Evolutionary conservation across 805 yeast species (phyloP).

Genomic region (Lachancea lanzarotensis): DNA sequence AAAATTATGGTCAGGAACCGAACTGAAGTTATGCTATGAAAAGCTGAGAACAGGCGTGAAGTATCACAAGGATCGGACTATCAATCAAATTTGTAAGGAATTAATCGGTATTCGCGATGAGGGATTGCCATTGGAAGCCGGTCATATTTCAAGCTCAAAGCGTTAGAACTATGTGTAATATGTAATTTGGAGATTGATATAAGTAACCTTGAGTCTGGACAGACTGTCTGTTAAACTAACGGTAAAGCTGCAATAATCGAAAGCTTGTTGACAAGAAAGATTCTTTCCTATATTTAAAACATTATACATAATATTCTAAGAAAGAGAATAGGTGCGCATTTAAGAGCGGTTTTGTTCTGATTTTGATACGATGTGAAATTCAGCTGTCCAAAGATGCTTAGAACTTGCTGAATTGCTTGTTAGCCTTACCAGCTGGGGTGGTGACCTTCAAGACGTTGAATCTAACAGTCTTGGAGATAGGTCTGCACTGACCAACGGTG

Average conservation of each 20-base stretch:
- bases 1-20: conserved; percentile 50
- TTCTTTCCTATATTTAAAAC: conserved; percentile 18
- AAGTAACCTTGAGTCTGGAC: no score
- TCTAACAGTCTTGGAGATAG: conserved; percentile 99
- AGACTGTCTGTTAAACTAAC: no score
- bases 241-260: no score
- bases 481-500: conserved; percentile 99
- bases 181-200: background rate
- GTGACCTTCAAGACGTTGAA: conserved; percentile 97
- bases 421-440: conserved; percentile 76
- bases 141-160: conserved; percentile 6
- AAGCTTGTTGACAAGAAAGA: conserved; percentile 2
- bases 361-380: conserved; percentile 4
- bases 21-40: conserved; percentile 56
- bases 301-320: conserved; percentile 26
- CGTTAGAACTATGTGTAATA: conserved; percentile 8
- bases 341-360: conserved; percentile 1
- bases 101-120: conserved; percentile 20
- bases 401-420: conserved; percentile 96
- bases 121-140: conserved; percentile 14
- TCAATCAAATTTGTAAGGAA: conserved; percentile 32
- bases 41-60: conserved; percentile 48
- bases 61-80: conserved; percentile 39
- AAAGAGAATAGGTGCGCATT: conserved; percentile 7
- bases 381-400: conserved; percentile 38